Evolutionary conservation across 345 rosid species (phyloP), one percentile per base, ranked within the genome.

Genomic region (Eutrema yunnanense): DNA sequence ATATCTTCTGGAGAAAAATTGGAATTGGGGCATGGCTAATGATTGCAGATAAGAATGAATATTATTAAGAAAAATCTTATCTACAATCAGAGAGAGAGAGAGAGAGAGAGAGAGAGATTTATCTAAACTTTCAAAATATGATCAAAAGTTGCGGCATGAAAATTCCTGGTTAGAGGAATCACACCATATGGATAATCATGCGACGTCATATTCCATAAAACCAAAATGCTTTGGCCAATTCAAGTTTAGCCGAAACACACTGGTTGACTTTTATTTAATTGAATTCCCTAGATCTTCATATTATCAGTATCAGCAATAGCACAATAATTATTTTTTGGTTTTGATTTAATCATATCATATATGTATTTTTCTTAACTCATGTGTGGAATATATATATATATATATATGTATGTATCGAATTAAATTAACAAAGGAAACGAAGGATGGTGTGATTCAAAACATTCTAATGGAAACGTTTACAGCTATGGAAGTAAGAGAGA

Each of bases 401-500:
- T 16, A 16, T 16, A 16, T 16, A 16, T 16, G 16, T 16, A 16
- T 16, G 49, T 19, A 55, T 32, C 13, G 36, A 49, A 72, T 19
- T 22, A 46, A 12, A 55, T 36, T 64, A 55, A 63, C 8, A 33
- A 59, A 59, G 47, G 46, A 58, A 60, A 60, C 19, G 32, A 37
- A 41, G 13, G 49, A 38, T 19, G 63, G 30, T 19, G 33, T 16
- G 48, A 40, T 40, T 10, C 4, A n/a, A 9, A 38, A 11, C 64
- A 59, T 38, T 19, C 47, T 29, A 38, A 40, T 38, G 64, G 14
- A 59, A 57, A 58, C 5, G 29, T 58, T 58, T 57, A 38, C 63
- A 38, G 47, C 60, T 57, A 55, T 36, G 62, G 4, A 36, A 71
- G 65, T 46, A 56, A 73, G 65, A 65, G 72, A 48, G 72, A 48